Base-by-base conservation (phyloP, 208 protist species). In the Acanthamoeba triangularis region DNA sequence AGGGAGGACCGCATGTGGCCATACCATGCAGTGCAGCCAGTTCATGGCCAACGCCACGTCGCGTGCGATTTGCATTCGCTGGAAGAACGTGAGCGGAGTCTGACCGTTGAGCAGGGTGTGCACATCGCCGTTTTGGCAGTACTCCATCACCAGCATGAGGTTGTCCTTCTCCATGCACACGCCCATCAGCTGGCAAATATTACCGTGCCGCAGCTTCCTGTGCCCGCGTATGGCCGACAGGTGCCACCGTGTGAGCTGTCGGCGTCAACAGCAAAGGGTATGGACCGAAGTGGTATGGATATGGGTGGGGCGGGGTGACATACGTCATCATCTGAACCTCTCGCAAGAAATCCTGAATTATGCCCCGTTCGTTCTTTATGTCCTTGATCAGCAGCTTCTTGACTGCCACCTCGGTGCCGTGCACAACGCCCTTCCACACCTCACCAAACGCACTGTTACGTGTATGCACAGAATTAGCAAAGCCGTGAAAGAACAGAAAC, bases 181-280 rank as follows among this genome's bases (percentile, higher is more conserved):
- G 49, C 82, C 82, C 82, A 90, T 90, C 82, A 90, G 82, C 49
- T 90, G 82, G 82, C 82, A 90, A 69, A 90, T 90, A 65, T 90
- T 90, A 65, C 82, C 82, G 41, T 90, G 82, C 49, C 82, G 49
- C 82, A 90, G 37, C 35, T 90, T 90, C 33, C 82, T 90, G 35
- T 18, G 28, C 37, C 37, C 37, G 37, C 37, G 37, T 41, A 41
- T 3, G 37, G 2, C 37, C 37, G 37, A 56, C 78, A 88, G 41
- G 28, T 30, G 37, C 37, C 37, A 3, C 16, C 20, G 54, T 5
- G 54, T 23, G 54, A 61, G 54, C 7, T 23, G 20, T 1, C 2
- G 54, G 5, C 54, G 59, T n/a, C 0, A 65, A n/a, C 59, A n/a
- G 20, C 20, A 30, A 90, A 35, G 11, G 14, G 18, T 23, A 41